Conservation (phyloP, 2,329 filamentous ascomycete species). For the Penicillium sp. region DNA sequence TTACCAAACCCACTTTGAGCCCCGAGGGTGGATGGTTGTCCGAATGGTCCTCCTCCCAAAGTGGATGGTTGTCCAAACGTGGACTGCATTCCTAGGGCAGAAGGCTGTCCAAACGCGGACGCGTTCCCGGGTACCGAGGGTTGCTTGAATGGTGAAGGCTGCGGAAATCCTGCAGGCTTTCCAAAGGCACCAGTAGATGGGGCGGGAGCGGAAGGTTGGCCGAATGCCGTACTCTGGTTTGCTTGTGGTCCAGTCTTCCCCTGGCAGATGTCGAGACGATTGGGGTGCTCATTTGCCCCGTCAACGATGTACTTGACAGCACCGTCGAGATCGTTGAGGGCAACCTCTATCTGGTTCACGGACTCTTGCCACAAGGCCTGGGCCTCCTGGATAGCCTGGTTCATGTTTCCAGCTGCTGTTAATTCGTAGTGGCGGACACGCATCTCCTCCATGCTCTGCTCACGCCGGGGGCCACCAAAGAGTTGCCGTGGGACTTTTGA, state of each 20-base stretch:
- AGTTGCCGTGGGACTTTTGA: constrained; percentile 72
- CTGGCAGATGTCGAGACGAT: constrained; percentile 56
- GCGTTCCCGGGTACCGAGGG: constrained; percentile 23
- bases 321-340: constrained; percentile 62
- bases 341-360: constrained; percentile 66
- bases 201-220: constrained; percentile 7
- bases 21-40: constrained; percentile 22
- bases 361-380: constrained; percentile 58
- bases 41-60: constrained; percentile 15
- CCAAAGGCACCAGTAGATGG: background rate
- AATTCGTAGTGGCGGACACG: constrained; percentile 66
- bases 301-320: constrained; percentile 66
- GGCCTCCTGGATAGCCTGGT: constrained; percentile 49
- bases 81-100: constrained; percentile 18
- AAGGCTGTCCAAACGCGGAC: constrained; percentile 37
- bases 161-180: constrained; percentile 1
- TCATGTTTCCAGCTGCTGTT: constrained; percentile 55
- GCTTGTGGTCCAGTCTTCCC: constrained; percentile 25
- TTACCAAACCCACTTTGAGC: background rate
- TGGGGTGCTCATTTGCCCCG: constrained; percentile 66
- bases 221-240: constrained; percentile 8
- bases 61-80: constrained; percentile 29
- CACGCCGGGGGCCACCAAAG: constrained; percentile 70
- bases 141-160: constrained; percentile 23
- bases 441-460: constrained; percentile 86